Evolutionary conservation across 2,329 filamentous ascomycete genomes (phyloP), one percentile per base, ranked within the genome.

Genomic region (Trichophyton simii): DNA sequence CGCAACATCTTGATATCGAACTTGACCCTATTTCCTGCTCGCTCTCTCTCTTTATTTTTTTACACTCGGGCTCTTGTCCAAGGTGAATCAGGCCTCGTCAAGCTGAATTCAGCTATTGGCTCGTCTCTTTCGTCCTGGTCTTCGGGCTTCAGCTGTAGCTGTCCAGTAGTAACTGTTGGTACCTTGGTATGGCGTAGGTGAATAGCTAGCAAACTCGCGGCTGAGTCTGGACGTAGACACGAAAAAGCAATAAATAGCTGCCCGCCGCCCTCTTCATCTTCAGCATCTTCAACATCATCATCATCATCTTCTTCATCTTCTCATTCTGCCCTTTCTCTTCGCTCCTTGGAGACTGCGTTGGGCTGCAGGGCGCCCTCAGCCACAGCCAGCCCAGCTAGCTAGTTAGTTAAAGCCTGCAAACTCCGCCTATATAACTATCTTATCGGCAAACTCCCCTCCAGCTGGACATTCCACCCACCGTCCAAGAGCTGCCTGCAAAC

Each of bases 171-270:
- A 7, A 22, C 22, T 22, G 3, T 31, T 31, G 28, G 28, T 6
- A 31, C 6, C 28, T 31, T 31, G 28, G 28, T 31, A 31, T 6
- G n/a, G 13, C n/a, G 22, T 18, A 38, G n/a, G n/a, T n/a, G 18
- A 36, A 55, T 36, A 34, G 9, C 2, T 8, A 55, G 52, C 52
- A 55, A 55, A 55, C 52, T 55, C 52, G 52, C 52, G 52, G 52
- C 52, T 55, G 52, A 55, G 34, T 13, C 34, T 38, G 9, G n/a
- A 36, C 34, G 25, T 55, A 34, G 31, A 34, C 25, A 11, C 7
- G 20, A 22, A 52, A 50, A 52, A 55, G 52, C 52, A 36, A 55
- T 55, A 55, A 55, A 55, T 55, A 55, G 15, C 31, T 34, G 52
- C 48, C 25, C 22, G 9, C 31, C 48, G 28, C 22, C 48, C 3